Base-by-base conservation (phyloP, 148 eudicot species). In the Rhododendron vialii region DNA sequence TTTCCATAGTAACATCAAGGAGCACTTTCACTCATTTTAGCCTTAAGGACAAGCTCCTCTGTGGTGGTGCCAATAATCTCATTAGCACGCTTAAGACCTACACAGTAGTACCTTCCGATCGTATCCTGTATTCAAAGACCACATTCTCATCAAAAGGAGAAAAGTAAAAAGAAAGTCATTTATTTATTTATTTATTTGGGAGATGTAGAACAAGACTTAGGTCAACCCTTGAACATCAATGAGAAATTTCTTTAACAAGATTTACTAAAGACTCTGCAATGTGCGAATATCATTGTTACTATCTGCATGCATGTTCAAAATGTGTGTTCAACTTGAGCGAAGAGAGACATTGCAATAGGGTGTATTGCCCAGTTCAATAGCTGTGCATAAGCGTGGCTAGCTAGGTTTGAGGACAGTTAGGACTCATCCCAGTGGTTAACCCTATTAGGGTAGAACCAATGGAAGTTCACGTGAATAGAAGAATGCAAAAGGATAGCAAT, bases 51-150 rank as follows among this genome's bases (percentile, higher is more conserved):
- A 53, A 93, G 91, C 90, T 95, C 98, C 90, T 94, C 96, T 0
- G 98, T 95, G 26, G 98, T 94, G 61, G 90, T 92, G 75, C 98
- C 98, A 80, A 95, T 95, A 41, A 94, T 93, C 91, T 95, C 98
- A 83, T 95, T 95, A 30, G 95, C 98, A 73, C 97, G 97, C 91
- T 92, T 94, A 13, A 95, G 91, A 51, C 95, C 88, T 1, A 92
- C 95, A 38, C 94, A 88, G 82, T 87, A 93, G 86, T 89, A 93
- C 89, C 98, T 91, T 89, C 98, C 98, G 65, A 95, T 94, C 20
- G 95, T 69, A 83, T 95, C 98, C 98, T 95, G 91, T 13, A 17
- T 36, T 65, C 51, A 7, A 33, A 84, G 55, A 73, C 13, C 15
- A 0, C 22, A 51, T 7, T 14, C 33, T 55, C 47, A 26, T 67